These are phyloP conservation scores for Sarocladium strictum DNA, from an alignment of 2,329 filamentous ascomycete genomes.

Conservation along the genomic window DNA sequence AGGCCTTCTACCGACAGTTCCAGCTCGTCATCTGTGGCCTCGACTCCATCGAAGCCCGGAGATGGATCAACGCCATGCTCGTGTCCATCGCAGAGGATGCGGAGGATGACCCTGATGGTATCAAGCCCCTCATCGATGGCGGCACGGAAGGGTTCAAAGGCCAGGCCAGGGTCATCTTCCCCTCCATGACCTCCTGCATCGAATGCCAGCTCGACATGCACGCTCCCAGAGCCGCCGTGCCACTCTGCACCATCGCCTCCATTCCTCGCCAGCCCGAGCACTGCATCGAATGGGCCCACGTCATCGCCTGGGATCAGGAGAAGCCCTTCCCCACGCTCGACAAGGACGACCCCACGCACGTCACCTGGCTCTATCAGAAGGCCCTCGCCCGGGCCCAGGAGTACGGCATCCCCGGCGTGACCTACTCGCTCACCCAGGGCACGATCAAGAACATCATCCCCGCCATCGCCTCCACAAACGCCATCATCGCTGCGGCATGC, in stretches of 20 bases:
- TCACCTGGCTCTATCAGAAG: slow-evolving; percentile 91
- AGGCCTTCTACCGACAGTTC: slow-evolving; percentile 96
- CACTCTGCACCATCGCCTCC: slow-evolving; percentile 90
- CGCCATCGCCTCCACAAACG: slow-evolving; percentile 95
- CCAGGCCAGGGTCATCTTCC: slow-evolving; percentile 86
- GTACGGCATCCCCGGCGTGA: slow-evolving; percentile 87
- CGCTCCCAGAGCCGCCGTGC: slow-evolving; percentile 92
- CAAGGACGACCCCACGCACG: slow-evolving; percentile 93
- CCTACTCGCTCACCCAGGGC: slow-evolving; percentile 91
- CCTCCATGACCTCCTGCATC: slow-evolving; percentile 90
- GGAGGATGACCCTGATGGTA: slow-evolving; percentile 65
- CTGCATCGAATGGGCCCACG: slow-evolving; percentile 97
- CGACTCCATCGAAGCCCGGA: slow-evolving; percentile 93
- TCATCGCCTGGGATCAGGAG: slow-evolving; percentile 92
- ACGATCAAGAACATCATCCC: slow-evolving; percentile 99
- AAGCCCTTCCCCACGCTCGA: slow-evolving; percentile 81
- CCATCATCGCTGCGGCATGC: slow-evolving; percentile 89
- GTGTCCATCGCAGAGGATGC: slow-evolving; percentile 78
- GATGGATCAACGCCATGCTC: slow-evolving; percentile 96
- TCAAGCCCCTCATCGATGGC: slow-evolving; percentile 93
- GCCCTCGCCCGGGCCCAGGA: slow-evolving; percentile 75
- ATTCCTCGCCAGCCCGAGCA: slow-evolving; percentile 97
- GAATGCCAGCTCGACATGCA: slow-evolving; percentile 99
- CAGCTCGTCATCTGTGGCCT: slow-evolving; percentile 88
- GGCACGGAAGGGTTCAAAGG: slow-evolving; percentile 99